Evolutionary conservation across 148 eudicot genomes (phyloP).

Genomic region (Silene conica): DNA sequence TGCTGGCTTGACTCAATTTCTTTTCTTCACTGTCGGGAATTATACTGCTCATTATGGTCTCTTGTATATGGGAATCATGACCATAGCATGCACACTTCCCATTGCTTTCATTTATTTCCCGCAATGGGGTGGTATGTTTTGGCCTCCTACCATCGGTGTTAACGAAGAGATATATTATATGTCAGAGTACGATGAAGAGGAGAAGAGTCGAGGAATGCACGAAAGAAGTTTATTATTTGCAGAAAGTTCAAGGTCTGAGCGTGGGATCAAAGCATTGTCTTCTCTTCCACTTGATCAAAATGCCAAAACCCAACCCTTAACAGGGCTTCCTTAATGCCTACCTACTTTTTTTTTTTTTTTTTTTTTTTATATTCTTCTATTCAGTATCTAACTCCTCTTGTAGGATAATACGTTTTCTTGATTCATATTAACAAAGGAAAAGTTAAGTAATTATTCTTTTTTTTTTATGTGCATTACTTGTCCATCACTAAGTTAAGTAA

Average conservation of each 20-base stretch:
- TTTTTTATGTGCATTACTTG: no score
- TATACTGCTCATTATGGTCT: constrained; percentile 18
- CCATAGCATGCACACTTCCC: constrained; percentile 28
- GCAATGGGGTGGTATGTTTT: constrained; percentile 50
- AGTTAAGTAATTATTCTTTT: no score
- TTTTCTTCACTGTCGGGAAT: not conserved
- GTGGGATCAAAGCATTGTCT: not conserved
- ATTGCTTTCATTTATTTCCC: constrained; percentile 35
- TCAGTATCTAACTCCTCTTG: no score
- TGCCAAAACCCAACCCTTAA: not conserved
- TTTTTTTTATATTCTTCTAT: no score
- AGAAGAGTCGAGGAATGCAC: constrained; percentile 23
- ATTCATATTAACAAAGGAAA: no score
- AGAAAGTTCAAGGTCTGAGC: constrained; percentile 5
- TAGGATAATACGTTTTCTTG: no score
- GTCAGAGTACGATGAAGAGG: constrained; percentile 33
- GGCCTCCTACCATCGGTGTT: constrained; percentile 24
- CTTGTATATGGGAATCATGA: constrained; percentile 35
- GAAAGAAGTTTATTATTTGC: not conserved
- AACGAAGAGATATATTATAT: constrained; percentile 33
- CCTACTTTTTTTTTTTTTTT: no score
- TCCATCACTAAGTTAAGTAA: no score
- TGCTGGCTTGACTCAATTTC: not conserved
- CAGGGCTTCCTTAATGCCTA: no score
- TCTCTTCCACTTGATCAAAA: not conserved